phyloP scores from a whole-genome alignment of 768 basidiomycete species.

The Rubroboletus satanas region DNA sequence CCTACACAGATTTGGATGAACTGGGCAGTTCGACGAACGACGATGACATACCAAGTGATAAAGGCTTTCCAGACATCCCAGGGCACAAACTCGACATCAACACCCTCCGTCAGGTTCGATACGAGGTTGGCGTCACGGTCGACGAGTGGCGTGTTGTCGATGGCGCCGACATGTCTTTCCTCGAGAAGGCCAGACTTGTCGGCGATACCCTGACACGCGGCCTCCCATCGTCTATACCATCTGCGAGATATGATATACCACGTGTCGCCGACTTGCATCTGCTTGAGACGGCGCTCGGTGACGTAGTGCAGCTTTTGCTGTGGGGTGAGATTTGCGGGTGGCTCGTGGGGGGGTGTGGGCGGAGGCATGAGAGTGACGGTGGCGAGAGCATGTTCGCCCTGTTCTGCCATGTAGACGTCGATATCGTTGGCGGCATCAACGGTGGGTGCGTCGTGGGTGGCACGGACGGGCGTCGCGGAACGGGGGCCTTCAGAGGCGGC shows the following conservation, averaged over 20 bases:
- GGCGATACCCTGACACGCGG: conserved; percentile 62
- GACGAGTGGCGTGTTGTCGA: conserved; percentile 69
- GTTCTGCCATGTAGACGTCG: conserved; percentile 64
- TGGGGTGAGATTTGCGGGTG: conserved; percentile 30
- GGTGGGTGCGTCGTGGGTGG: conserved; percentile 16
- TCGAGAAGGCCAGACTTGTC: conserved; percentile 65
- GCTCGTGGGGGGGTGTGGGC: conserved; percentile 24
- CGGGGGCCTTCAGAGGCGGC: conserved; percentile 65
- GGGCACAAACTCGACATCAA: conserved; percentile 76
- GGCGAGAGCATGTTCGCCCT: conserved; percentile 39
- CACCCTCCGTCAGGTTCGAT: conserved; percentile 50
- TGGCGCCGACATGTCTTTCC: conserved; percentile 64
- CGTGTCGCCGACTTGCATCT: conserved; percentile 61
- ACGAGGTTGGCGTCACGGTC: conserved; percentile 47
- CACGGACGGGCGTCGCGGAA: conserved; percentile 35
- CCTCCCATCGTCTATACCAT: conserved; percentile 77
- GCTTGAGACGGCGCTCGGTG: conserved; percentile 39
- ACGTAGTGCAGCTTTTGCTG: conserved; percentile 51
- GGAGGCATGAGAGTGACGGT: conserved; percentile 22
- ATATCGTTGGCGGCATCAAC: conserved; percentile 45
- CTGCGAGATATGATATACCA: conserved; percentile 72
- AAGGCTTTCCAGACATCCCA: conserved; percentile 67
- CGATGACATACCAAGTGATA: conserved; percentile 46
- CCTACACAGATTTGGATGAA: conserved; percentile 41
- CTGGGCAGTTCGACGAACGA: background rate